Conservation (phyloP, 192 early-diverging fungal species). For the Rhizophagus prolifer region DNA sequence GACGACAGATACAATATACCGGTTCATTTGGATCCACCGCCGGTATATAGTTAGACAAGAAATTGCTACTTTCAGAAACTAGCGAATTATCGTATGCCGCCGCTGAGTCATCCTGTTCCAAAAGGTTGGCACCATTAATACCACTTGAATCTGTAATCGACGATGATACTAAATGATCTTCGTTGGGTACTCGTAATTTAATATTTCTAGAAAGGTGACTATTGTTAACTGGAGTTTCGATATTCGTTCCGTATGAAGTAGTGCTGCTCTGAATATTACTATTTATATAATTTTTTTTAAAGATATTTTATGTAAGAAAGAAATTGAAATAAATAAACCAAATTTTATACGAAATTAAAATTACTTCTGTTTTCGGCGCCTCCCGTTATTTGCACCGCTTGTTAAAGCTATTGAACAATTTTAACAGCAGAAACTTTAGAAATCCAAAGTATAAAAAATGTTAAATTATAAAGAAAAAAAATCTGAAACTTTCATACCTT, state of each 20-base stretch:
- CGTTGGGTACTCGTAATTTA: not conserved
- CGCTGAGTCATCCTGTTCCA: not conserved
- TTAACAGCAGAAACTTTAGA: not conserved
- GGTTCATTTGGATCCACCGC: slow-evolving; percentile 20
- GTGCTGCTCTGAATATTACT: slow-evolving; percentile 2
- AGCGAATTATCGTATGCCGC: not conserved
- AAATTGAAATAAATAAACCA: not conserved
- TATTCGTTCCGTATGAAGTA: not conserved
- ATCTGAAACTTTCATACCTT: not conserved
- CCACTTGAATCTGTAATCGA: not conserved
- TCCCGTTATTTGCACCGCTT: not conserved
- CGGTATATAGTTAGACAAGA: not conserved
- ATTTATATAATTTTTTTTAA: not conserved
- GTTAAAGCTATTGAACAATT: not conserved
- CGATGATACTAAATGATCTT: not conserved
- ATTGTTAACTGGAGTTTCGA: not conserved
- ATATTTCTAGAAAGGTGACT: not conserved
- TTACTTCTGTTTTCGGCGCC: slow-evolving; percentile 13
- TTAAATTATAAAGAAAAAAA: not conserved
- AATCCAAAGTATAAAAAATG: not conserved
- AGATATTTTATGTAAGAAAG: no score
- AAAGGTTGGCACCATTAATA: not conserved
- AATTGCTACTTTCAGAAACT: not conserved
- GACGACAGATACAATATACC: slow-evolving; percentile 19
- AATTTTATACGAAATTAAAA: not conserved